These are phyloP conservation scores for Cyberlindnera mycetangii DNA, from an alignment of 805 yeast genomes.

Conservation along the genomic window DNA sequence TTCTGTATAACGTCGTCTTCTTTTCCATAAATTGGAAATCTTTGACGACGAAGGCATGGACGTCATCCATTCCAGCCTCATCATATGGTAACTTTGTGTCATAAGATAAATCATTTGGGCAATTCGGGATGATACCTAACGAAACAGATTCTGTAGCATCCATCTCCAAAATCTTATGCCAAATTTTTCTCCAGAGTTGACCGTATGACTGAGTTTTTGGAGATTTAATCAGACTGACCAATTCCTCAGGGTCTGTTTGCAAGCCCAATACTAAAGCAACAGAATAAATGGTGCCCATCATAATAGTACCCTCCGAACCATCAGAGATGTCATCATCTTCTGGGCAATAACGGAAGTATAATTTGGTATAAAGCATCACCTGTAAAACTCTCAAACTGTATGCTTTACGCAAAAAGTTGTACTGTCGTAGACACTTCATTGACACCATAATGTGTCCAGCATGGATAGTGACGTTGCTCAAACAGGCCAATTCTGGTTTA, in stretches of 20 bases:
- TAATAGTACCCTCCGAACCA: slow-evolving; percentile 46
- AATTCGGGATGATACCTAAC: slow-evolving; percentile 18
- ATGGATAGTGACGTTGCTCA: slow-evolving; percentile 15
- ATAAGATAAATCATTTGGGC: slow-evolving; percentile 20
- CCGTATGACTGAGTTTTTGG: slow-evolving; percentile 14
- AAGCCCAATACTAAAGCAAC: slow-evolving; percentile 54
- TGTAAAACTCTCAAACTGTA: slow-evolving; percentile 49
- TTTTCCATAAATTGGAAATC: slow-evolving; percentile 31
- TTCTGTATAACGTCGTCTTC: slow-evolving; percentile 31
- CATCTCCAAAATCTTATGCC: slow-evolving; percentile 27
- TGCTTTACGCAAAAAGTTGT: slow-evolving; percentile 43
- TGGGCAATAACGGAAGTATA: slow-evolving; percentile 48
- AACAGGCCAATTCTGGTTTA: slow-evolving; percentile 9
- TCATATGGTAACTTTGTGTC: slow-evolving; percentile 29
- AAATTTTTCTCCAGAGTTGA: slow-evolving; percentile 26
- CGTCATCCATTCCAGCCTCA: slow-evolving; percentile 33
- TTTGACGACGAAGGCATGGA: slow-evolving; percentile 37
- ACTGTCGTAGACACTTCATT: slow-evolving; percentile 45
- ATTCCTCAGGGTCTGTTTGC: slow-evolving; percentile 50
- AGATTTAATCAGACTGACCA: slow-evolving; percentile 9
- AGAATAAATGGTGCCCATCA: slow-evolving; percentile 47
- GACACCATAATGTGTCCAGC: slow-evolving; percentile 15
- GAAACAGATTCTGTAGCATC: slow-evolving; percentile 19
- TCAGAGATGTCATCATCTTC: slow-evolving; percentile 57
- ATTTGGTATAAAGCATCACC: slow-evolving; percentile 45